These are phyloP conservation scores for Chamaenerion angustifolium DNA, from an alignment of 345 rosid species.

Conservation along the genomic window DNA sequence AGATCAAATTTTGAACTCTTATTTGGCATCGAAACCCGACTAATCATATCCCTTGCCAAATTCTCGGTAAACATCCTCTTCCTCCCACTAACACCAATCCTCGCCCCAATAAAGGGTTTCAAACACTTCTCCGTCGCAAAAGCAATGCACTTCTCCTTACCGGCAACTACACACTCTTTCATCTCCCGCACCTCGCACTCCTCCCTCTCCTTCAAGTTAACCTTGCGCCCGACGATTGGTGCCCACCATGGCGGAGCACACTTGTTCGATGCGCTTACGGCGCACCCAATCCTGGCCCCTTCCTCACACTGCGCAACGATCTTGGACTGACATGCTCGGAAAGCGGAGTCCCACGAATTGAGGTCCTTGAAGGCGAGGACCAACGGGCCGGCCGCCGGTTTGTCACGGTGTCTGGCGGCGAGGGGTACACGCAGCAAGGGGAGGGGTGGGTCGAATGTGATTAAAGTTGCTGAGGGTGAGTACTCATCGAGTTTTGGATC, in stretches of 20 bases:
- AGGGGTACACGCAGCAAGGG: conserved; percentile 66
- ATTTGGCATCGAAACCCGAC: conserved; percentile 31
- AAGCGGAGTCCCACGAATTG: conserved; percentile 51
- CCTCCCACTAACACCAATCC: conserved; percentile 22
- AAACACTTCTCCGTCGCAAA: conserved; percentile 51
- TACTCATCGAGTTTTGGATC: conserved; percentile 30
- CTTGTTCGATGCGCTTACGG: conserved; percentile 52
- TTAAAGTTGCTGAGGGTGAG: conserved; percentile 44
- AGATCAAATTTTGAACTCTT: conserved; percentile 15
- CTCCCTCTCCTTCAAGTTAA: conserved; percentile 47
- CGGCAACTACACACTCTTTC: conserved; percentile 43
- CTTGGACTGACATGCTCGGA: conserved; percentile 26
- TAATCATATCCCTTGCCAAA: conserved; percentile 22
- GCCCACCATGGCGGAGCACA: conserved; percentile 88
- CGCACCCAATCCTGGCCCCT: conserved; percentile 75
- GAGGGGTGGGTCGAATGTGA: conserved; percentile 35
- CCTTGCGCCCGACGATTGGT: conserved; percentile 15
- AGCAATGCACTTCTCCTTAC: conserved; percentile 47
- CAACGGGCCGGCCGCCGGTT: conserved; percentile 26
- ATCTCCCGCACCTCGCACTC: conserved; percentile 68
- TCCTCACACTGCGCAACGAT: conserved; percentile 59
- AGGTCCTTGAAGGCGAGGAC: conserved; percentile 58
- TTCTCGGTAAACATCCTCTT: conserved; percentile 10
- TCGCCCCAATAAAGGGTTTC: conserved; percentile 48
- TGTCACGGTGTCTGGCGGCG: conserved; percentile 24